phyloP scores from a whole-genome alignment of 768 basidiomycete genomes.

The Mrakia gelida region DNA sequence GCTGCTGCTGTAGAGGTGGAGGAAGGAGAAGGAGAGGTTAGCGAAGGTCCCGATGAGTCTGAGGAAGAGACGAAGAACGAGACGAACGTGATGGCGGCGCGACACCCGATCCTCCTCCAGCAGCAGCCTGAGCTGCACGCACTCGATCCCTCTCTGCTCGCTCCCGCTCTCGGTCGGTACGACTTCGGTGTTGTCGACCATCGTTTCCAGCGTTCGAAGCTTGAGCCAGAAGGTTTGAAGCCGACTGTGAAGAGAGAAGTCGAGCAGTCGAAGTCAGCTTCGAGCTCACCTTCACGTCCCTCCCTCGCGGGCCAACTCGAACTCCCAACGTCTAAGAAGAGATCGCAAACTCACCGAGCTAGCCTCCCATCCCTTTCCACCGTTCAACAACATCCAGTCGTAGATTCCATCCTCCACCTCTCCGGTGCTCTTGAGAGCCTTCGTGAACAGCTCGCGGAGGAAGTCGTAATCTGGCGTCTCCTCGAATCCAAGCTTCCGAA shows the following conservation, averaged over 20 bases:
- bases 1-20: conserved; percentile 11
- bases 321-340: neutral
- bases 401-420: conserved; percentile 90
- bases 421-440: conserved; percentile 83
- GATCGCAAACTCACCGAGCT: conserved; percentile 56
- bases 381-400: conserved; percentile 93
- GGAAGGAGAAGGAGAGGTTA: neutral
- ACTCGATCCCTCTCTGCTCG: conserved; percentile 30
- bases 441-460: conserved; percentile 86
- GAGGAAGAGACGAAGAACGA: neutral
- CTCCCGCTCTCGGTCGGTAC: conserved; percentile 32
- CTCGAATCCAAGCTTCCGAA: conserved; percentile 96
- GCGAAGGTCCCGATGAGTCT: too few relatives aligned
- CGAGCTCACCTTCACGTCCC: neutral
- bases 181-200: conserved; percentile 28
- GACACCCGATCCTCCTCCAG: neutral
- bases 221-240: conserved; percentile 26
- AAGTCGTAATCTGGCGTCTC: conserved; percentile 99
- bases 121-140: conserved; percentile 18
- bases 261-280: neutral
- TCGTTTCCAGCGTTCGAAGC: conserved; percentile 22
- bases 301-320: neutral
- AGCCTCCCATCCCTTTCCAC: conserved; percentile 91
- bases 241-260: conserved; percentile 11
- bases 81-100: conserved; percentile 13